These are phyloP conservation scores for Clohesyomyces aquaticus DNA, from an alignment of 495 filamentous ascomycete genomes.

Conservation along the genomic window DNA sequence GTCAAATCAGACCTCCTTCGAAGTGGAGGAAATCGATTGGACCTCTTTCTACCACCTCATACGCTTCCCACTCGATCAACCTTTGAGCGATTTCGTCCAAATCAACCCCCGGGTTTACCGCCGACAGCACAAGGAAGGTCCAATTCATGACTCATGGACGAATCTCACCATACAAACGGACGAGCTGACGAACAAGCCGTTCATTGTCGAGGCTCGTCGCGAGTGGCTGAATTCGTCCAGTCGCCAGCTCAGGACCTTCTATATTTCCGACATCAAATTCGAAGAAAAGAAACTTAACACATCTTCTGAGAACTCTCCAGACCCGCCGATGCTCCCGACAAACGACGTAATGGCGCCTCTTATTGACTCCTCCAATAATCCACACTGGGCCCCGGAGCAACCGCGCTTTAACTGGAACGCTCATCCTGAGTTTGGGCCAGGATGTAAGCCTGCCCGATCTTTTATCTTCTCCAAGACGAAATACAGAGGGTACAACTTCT, in stretches of 20 bases:
- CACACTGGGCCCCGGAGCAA: conserved; percentile 30
- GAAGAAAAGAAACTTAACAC: conserved; percentile 27
- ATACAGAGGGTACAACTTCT: conserved; percentile 39
- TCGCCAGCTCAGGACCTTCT: conserved; percentile 68
- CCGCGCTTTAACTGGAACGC: conserved; percentile 20
- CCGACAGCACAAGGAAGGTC: conserved; percentile 70
- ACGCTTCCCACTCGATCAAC: conserved; percentile 57
- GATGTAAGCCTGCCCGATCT: conserved; percentile 10
- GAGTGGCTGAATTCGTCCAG: conserved; percentile 69
- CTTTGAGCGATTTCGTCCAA: conserved; percentile 46
- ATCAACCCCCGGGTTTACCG: conserved; percentile 59
- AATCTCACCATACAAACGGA: conserved; percentile 67
- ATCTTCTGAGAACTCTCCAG: conserved; percentile 1
- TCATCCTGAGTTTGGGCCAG: conserved; percentile 36
- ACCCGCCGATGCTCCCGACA: conserved; percentile 1
- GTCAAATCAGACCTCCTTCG: conserved; percentile 66
- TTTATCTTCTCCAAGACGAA: conserved; percentile 42
- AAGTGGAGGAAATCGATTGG: conserved; percentile 69
- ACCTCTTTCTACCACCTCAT: conserved; percentile 72
- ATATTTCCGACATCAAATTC: conserved; percentile 62
- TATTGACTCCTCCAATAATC: conserved; percentile 32
- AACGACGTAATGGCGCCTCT: conserved; percentile 25
- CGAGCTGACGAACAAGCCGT: conserved; percentile 61
- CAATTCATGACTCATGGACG: conserved; percentile 78
- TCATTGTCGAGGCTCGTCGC: conserved; percentile 70